Evolutionary conservation across 2,329 filamentous ascomycete species (phyloP).

Genomic region (Colletotrichum sojae): DNA sequence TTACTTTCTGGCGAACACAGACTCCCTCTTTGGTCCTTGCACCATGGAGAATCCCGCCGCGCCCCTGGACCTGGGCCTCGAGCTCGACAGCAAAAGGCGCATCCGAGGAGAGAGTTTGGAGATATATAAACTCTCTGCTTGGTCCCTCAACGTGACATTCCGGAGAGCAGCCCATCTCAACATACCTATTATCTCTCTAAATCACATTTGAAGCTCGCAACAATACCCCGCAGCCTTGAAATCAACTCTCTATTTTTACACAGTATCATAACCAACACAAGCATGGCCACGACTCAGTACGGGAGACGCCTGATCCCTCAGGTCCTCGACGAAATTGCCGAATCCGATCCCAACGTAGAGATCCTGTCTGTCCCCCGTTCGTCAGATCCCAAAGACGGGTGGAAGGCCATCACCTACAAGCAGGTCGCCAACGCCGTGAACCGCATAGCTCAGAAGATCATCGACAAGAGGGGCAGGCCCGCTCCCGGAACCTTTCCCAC

Average conservation of each 20-base stretch:
- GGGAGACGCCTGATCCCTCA: slow-evolving; percentile 52
- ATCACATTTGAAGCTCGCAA: not conserved
- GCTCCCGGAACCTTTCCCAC: slow-evolving; percentile 50
- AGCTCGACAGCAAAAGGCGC: not conserved
- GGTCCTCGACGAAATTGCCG: slow-evolving; percentile 56
- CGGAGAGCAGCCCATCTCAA: not conserved
- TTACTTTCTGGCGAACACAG: slow-evolving; percentile 31
- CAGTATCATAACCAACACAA: not conserved
- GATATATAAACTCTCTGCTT: slow-evolving; percentile 22
- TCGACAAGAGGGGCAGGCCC: slow-evolving; percentile 47
- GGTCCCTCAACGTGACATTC: not conserved
- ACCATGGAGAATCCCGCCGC: slow-evolving; percentile 9
- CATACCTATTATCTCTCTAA: not conserved
- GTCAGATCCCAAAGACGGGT: slow-evolving; percentile 56
- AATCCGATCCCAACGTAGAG: slow-evolving; percentile 51
- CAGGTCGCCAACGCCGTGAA: slow-evolving; percentile 58
- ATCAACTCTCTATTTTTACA: not conserved
- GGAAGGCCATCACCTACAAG: slow-evolving; percentile 54
- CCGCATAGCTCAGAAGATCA: slow-evolving; percentile 53
- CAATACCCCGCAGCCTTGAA: not conserved
- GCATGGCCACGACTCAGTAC: slow-evolving; percentile 36
- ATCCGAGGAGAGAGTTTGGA: slow-evolving; percentile 1
- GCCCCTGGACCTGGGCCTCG: not conserved
- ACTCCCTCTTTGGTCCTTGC: not conserved
- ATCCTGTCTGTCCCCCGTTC: slow-evolving; percentile 53